phyloP scores from a whole-genome alignment of 441 rosid species.

The Populus hybrid region DNA sequence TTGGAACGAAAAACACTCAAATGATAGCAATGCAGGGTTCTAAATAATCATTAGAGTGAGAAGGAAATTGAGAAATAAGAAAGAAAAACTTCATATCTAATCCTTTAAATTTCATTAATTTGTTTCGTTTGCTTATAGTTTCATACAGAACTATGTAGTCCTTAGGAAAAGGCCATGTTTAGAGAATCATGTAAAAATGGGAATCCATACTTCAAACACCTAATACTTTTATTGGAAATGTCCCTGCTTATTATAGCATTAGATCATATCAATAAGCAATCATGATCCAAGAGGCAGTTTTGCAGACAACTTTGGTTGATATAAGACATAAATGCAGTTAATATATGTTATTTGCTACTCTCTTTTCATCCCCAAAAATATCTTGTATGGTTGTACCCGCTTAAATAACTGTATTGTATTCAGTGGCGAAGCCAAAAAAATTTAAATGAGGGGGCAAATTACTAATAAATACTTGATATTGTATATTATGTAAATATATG shows the following conservation, averaged over 20 bases:
- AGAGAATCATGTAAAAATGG: neutral
- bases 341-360: neutral
- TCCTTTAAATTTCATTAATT: neutral
- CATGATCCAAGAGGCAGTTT: neutral
- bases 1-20: neutral
- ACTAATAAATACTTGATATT: too few species aligned
- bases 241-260: neutral
- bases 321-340: slow-evolving; percentile 2
- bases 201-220: neutral
- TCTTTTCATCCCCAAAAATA: neutral
- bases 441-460: too few species aligned
- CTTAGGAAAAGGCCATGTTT: neutral
- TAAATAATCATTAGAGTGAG: neutral
- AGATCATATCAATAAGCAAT: neutral
- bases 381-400: neutral
- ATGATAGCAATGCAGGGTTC: neutral
- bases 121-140: neutral
- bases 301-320: neutral
- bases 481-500: too few species aligned
- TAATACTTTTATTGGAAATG: neutral
- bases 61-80: neutral
- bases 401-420: neutral
- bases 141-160: neutral
- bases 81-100: neutral
- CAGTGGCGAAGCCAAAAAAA: too few species aligned